Evolutionary conservation across 306 rosid genomes (phyloP).

Genomic region (Cyclanthera cordifolia): DNA sequence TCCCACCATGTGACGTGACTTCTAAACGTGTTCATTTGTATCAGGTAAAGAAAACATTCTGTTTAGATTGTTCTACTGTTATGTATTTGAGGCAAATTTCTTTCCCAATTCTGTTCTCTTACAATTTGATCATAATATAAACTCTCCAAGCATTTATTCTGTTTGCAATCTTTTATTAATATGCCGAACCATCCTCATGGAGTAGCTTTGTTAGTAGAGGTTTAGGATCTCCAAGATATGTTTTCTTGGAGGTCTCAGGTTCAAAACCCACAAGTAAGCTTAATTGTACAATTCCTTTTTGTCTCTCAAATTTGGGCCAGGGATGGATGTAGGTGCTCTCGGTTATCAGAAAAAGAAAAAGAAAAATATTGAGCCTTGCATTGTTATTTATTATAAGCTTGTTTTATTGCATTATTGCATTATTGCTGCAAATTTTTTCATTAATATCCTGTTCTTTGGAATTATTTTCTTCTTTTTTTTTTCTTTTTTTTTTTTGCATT

Average conservation of each 20-base stretch:
- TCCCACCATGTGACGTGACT: constrained; percentile 57
- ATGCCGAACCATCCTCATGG: neutral
- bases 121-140: neutral
- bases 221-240: no score
- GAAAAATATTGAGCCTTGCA: no score
- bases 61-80: neutral
- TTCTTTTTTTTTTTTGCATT: neutral
- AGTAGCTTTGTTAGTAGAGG: neutral
- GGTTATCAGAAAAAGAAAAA: no score
- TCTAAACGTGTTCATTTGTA: constrained; percentile 76
- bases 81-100: neutral
- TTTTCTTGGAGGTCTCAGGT: no score
- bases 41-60: constrained; percentile 39
- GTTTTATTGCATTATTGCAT: neutral
- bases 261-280: no score
- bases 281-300: no score
- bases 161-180: neutral
- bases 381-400: neutral
- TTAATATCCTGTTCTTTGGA: neutral
- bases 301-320: no score
- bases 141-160: neutral
- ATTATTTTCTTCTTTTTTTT: neutral
- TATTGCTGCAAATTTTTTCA: neutral
- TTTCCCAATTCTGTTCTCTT: neutral
- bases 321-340: no score